Evolutionary conservation across 176 grass and related monocot genomes (phyloP), one percentile per base, ranked within the genome.

Genomic region (Hordeum marinum): DNA sequence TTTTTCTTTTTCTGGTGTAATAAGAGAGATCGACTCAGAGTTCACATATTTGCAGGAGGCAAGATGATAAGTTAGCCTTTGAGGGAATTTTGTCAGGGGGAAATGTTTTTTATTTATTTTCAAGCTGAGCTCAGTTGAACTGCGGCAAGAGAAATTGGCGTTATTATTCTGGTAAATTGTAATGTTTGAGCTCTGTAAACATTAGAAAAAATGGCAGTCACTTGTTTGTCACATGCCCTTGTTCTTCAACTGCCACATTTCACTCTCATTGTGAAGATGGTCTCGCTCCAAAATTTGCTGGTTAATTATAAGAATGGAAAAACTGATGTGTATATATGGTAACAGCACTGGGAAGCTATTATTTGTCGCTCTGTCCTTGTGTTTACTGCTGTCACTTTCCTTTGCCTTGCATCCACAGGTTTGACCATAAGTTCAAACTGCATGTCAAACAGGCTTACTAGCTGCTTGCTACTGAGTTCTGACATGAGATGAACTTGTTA

Each of bases 181-280:
- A 89, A 68, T 27, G 4, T 63, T 62, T 63, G 61, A 61, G 59
- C 39, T 90, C 37, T 90, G 80, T 80, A 83, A 83, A 79, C 57
- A 29, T 27, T 48, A 43, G 20, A 75, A 83, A 76, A 68, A 48
- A 11, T 29, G 18, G 0, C 36, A 39, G 4, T 76, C 13, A 11
- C 48, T 39, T 59, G 15, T 62, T 43, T 82, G 35, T n/a, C 9
- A 39, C 9, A 32, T 59, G 36, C 15, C 8, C 34, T 74, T 66
- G 57, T 36, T 71, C 63, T 1, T 0, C 71, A 82, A 11, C 1
- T 32, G 62, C 8, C 48, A n/a, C 12, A 75, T 71, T 63, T 54
- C 36, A 55, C 11, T 43, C 41, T 24, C 54, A 54, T 31, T 57
- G 21, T 37, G 14, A 18, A 77, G 36, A 41, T 69, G 15, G 32